Evolutionary conservation across 2,329 filamentous ascomycete species (phyloP).

Genomic region (Simplicillium aogashimaense): DNA sequence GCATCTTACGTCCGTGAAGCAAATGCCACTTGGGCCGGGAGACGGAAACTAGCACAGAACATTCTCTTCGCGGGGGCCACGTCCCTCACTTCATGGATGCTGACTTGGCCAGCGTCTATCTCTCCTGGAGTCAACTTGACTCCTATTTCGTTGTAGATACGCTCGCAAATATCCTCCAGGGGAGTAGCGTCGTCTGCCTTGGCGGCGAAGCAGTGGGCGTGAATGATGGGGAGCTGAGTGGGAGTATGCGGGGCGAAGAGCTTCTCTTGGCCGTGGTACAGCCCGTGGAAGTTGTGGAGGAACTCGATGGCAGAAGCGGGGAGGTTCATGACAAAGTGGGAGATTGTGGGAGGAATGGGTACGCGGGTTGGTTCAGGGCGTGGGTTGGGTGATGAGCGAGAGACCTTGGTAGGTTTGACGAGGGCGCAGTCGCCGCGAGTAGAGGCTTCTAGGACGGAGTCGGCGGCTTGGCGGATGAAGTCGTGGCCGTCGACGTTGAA

Average conservation of each 20-base stretch:
- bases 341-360: conserved; percentile 62
- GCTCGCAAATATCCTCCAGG: conserved; percentile 36
- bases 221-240: conserved; percentile 65
- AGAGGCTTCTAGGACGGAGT: conserved; percentile 44
- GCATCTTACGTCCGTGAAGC: conserved; percentile 25
- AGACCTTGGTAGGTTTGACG: conserved; percentile 30
- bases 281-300: conserved; percentile 53
- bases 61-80: conserved; percentile 92
- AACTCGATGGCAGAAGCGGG: conserved; percentile 85
- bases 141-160: conserved; percentile 29
- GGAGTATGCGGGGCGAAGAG: conserved; percentile 53
- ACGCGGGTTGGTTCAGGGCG: conserved; percentile 28
- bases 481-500: conserved; percentile 74
- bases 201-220: conserved; percentile 89
- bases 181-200: conserved; percentile 66
- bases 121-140: conserved; percentile 31
- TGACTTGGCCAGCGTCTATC: conserved; percentile 35
- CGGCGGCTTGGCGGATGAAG: conserved; percentile 67
- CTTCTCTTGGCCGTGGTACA: conserved; percentile 63
- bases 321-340: conserved; percentile 98
- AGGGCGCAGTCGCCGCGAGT: conserved; percentile 42
- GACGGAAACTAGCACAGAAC: conserved; percentile 88
- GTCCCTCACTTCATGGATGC: conserved; percentile 65
- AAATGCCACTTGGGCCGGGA: conserved; percentile 79
- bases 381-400: conserved; percentile 25